Base-by-base conservation (phyloP, 306 rosid genomes). In the Castanea sativa region DNA sequence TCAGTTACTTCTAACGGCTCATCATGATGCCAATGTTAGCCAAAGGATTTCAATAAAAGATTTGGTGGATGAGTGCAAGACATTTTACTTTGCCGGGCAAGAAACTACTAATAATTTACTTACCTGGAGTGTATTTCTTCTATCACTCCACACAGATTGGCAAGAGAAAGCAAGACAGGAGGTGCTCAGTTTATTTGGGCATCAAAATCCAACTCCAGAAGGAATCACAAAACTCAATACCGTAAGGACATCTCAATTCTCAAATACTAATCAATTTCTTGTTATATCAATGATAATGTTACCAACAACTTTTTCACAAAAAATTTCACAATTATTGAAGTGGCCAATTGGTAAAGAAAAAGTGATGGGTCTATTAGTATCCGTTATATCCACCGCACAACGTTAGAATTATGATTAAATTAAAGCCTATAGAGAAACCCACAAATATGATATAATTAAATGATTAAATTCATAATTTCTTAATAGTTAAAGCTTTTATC, bases 91-190 rank as follows among this genome's bases (percentile, higher is more conserved):
- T 56, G 79, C 77, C 3, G 78, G 82, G 6, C 85, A 84, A 52
- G 87, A 84, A 80, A 83, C 85, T 43, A 68, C 80, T 15, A 73
- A 77, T 14, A 68, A 61, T 58, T 57, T 77, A 77, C 85, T 83
- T 25, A 69, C 73, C 4, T 83, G 86, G 83, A 53, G 78, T 68
- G 45, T 77, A 7, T 65, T 79, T 35, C 84, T 83, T 21, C 75
- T 83, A 69, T 81, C 84, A 55, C 29, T 61, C 23, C 78, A 83
- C 38, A 35, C 81, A 7, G 84, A 83, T n/a, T 83, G 87, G 87
- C 87, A 83, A 79, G 84, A 69, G 43, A 55, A 76, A 52, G 84
- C 83, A 70, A 75, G 87, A 76, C 75, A 71, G 30, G 84, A 83
- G 53, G 53, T 49, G 53, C 53, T 49, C 53, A 49, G 16, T 49